Evolutionary conservation across 345 rosid species (phyloP).

Genomic region (Clausena lansium): DNA sequence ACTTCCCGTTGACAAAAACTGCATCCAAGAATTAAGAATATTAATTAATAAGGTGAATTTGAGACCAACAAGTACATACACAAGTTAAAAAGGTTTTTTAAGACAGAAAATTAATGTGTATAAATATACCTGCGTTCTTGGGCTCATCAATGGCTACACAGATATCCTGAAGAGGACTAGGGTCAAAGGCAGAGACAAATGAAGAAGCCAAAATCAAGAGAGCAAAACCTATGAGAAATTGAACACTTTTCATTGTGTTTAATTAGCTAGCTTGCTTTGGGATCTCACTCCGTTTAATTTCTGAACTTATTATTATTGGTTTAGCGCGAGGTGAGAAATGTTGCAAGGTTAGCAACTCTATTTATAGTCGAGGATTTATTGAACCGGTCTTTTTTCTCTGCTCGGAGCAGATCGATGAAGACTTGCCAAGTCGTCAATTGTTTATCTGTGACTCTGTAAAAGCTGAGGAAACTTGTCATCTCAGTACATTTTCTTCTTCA

Average conservation of each 20-base stretch:
- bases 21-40: too few relatives aligned
- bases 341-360: background rate
- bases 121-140: background rate
- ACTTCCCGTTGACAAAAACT: too few relatives aligned
- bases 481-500: too few relatives aligned
- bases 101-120: too few relatives aligned
- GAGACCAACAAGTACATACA: too few relatives aligned
- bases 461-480: too few relatives aligned
- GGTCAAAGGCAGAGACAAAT: background rate
- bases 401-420: background rate
- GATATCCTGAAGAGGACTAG: background rate
- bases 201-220: background rate
- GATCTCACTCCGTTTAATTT: too few relatives aligned
- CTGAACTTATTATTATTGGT: background rate
- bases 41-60: too few relatives aligned
- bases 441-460: too few relatives aligned
- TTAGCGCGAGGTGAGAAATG: background rate
- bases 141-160: background rate
- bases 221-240: background rate
- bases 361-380: background rate
- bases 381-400: background rate
- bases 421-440: background rate
- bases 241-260: background rate
- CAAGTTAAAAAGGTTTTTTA: too few relatives aligned
- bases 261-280: too few relatives aligned